A percentile compares a stretch with the other conserved stretches of the same genome.
These are phyloP conservation scores for Plasmodium malariae DNA, from an alignment of 169 alveolate genomes.

Conservation along the genomic window DNA sequence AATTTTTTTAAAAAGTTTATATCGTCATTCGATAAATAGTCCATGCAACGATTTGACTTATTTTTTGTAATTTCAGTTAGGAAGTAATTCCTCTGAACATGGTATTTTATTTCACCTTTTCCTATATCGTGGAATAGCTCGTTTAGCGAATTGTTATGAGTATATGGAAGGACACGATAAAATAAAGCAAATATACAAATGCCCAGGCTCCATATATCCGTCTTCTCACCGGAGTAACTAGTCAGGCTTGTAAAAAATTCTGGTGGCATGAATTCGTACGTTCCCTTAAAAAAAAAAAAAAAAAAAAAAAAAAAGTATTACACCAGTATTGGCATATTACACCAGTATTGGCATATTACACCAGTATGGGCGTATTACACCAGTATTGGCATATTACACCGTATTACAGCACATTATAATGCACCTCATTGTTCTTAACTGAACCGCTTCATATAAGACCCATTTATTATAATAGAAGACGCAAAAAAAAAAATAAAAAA, in stretches of 20 bases:
- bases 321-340: too few relatives aligned
- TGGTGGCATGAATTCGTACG: slow-evolving; percentile 70
- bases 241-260: slow-evolving; percentile 28
- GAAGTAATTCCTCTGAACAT: slow-evolving; percentile 24
- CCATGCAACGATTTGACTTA: not conserved
- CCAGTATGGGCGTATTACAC: too few relatives aligned
- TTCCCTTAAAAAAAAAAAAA: slow-evolving; percentile 26
- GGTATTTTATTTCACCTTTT: slow-evolving; percentile 33
- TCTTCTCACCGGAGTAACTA: slow-evolving; percentile 44
- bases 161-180: slow-evolving; percentile 41
- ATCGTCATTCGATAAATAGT: slow-evolving; percentile 22
- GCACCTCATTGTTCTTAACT: too few relatives aligned
- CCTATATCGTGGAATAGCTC: slow-evolving; percentile 36
- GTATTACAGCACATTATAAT: too few relatives aligned
- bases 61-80: slow-evolving; percentile 27
- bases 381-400: too few relatives aligned
- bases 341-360: too few relatives aligned
- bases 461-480: too few relatives aligned
- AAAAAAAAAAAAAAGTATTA: not conserved
- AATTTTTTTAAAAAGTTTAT: slow-evolving; percentile 35
- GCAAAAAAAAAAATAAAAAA: too few relatives aligned
- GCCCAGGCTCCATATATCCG: slow-evolving; percentile 63
- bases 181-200: slow-evolving; percentile 46
- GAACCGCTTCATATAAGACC: too few relatives aligned
- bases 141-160: slow-evolving; percentile 3